Base-by-base conservation (phyloP, 768 basidiomycete species). In the Hortiboletus flavorubellus region DNA sequence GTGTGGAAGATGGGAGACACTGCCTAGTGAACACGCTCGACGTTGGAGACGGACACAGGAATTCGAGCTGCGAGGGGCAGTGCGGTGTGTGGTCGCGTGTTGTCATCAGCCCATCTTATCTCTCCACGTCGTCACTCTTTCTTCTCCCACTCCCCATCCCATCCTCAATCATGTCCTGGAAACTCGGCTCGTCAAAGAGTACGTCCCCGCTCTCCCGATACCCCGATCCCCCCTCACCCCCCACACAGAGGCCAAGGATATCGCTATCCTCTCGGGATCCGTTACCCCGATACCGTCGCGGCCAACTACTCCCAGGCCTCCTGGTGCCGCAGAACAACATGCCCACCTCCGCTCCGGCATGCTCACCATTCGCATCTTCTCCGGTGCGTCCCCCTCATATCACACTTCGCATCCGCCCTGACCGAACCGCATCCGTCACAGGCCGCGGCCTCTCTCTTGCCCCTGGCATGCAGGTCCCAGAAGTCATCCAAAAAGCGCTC, bases 341-440 rank as follows among this genome's bases (percentile, higher is more conserved):
- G 66, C 68, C 9, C 83, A 87, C 69, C 88, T 90, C 62, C 82
- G 91, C 72, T 88, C 84, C 43, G 96, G 96, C 47, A 86, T 95
- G 81, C 85, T 98, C 64, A 95, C 92, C 59, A 94, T 99, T 71
- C 85, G 93, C 57, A 93, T 99, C 68, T 95, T 95, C 76, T 94
- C 89, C 64, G 91, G 90, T 90, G 59, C 59, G 82, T 65, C 64
- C 49, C 68, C 16, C 26, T 33, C 45, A 38, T 53, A 64, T 10
- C 42, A 61, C 21, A 8, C 68, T 29, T 68, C 62, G 12, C 5
- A 41, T 21, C 1, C 15, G 5, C 29, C 8, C 40, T 49, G 35
- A 44, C 49, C n/a, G 35, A 35, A 31, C 44, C 6, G 21, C 29
- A 23, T 53, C 44, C 16, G 26, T 8, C 6, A 35, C 33, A 85